phyloP scores from a whole-genome alignment of 139 green algal genomes.

The Tetratostichococcus sp. region DNA sequence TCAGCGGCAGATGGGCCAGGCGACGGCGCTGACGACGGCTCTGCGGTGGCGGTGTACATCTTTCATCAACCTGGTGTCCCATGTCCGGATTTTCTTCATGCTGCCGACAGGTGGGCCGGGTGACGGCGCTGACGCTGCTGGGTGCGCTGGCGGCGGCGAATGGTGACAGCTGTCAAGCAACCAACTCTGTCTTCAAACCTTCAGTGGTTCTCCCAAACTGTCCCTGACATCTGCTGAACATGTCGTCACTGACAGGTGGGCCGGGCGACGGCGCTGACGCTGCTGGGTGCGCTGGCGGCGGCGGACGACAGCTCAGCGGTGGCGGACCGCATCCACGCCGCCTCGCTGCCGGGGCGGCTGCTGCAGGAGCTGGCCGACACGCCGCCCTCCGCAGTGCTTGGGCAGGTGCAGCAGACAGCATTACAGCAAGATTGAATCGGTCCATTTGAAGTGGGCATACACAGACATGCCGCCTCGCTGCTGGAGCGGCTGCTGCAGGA shows the following conservation, averaged over 20 bases:
- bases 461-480: slow-evolving; percentile 37
- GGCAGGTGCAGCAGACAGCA: slow-evolving; percentile 9
- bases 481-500: slow-evolving; percentile 47
- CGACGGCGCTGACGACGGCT: too few relatives aligned
- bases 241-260: slow-evolving; percentile 11
- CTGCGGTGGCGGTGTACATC: too few relatives aligned
- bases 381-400: slow-evolving; percentile 19
- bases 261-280: slow-evolving; percentile 47
- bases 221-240: background rate
- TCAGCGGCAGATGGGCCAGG: too few relatives aligned
- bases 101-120: slow-evolving; percentile 7
- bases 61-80: background rate
- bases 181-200: too few relatives aligned
- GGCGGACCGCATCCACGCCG: slow-evolving; percentile 31
- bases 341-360: slow-evolving; percentile 44
- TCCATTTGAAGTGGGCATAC: too few relatives aligned
- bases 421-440: too few relatives aligned
- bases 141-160: slow-evolving; percentile 43
- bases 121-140: slow-evolving; percentile 57
- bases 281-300: slow-evolving; percentile 46
- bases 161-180: background rate
- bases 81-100: background rate
- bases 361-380: slow-evolving; percentile 34
- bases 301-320: slow-evolving; percentile 25
- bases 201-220: too few relatives aligned